Percentiles rank a stretch among this genome's conserved stretches.
phyloP scores from a whole-genome alignment of 306 rosid genomes.

The barrel medic (Medicago truncatula) region DNA sequence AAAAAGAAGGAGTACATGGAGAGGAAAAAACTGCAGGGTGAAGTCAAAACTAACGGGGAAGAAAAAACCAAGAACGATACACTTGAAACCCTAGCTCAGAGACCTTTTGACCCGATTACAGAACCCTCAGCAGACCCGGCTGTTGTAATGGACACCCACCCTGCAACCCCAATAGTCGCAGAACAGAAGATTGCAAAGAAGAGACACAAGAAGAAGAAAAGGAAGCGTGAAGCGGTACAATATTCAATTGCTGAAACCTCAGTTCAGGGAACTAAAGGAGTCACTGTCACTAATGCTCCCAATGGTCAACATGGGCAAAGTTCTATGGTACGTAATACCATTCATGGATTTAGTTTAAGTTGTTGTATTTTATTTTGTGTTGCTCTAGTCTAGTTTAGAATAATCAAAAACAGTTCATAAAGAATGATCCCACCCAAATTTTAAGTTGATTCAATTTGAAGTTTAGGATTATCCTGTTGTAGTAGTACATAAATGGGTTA shows the following conservation, averaged over 20 bases:
- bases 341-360: conserved; percentile 19
- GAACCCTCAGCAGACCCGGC: neutral
- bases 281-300: conserved; percentile 32
- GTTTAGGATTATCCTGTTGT: conserved; percentile 5
- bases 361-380: conserved; percentile 29
- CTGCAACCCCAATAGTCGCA: neutral
- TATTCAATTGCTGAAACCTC: conserved; percentile 24
- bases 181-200: conserved; percentile 19
- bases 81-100: no score
- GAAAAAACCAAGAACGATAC: neutral
- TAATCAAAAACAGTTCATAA: conserved; percentile 8
- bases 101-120: no score
- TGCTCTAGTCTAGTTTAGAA: neutral
- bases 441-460: conserved; percentile 5
- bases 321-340: conserved; percentile 54
- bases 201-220: neutral
- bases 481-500: conserved; percentile 8
- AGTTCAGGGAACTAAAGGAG: conserved; percentile 5
- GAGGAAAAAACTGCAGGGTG: neutral
- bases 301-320: conserved; percentile 32
- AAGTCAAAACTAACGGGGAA: neutral
- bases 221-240: neutral
- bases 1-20: neutral
- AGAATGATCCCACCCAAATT: neutral
- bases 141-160: neutral